Evolutionary conservation across 768 basidiomycete species (phyloP).

Genomic region (Tephrocybe sp.): DNA sequence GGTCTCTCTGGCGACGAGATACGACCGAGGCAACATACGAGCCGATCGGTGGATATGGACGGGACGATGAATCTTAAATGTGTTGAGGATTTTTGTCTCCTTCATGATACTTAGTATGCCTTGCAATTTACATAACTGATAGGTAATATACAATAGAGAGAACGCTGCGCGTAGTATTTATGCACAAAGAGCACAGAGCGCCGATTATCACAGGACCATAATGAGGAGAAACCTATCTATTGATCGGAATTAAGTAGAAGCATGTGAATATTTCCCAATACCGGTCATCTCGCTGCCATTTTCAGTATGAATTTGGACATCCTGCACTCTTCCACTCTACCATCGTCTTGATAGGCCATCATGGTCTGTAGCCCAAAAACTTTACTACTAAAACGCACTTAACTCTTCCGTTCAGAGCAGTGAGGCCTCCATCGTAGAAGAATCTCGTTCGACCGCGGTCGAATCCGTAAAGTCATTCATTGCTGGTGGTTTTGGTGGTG

Average conservation of each 20-base stretch:
- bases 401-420: slow-evolving; percentile 25
- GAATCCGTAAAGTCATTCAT: slow-evolving; percentile 81
- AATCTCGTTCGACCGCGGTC: slow-evolving; percentile 38
- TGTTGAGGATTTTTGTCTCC: background rate
- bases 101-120: slow-evolving; percentile 2
- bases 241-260: background rate
- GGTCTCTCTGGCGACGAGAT: slow-evolving; percentile 70
- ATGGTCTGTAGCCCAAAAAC: slow-evolving; percentile 13
- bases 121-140: background rate
- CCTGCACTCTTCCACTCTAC: background rate
- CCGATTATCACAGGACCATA: background rate
- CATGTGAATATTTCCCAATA: slow-evolving; percentile 8
- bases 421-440: slow-evolving; percentile 35
- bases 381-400: background rate
- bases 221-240: background rate
- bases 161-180: background rate
- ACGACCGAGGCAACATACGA: slow-evolving; percentile 88
- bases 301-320: background rate
- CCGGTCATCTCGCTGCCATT: slow-evolving; percentile 5
- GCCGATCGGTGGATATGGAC: slow-evolving; percentile 79
- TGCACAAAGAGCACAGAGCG: too few relatives aligned
- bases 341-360: slow-evolving; percentile 2
- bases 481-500: slow-evolving; percentile 91
- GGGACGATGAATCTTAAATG: slow-evolving; percentile 45
- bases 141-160: background rate